A percentile compares a stretch with the other conserved stretches of the same genome.
Conservation (phyloP, 805 yeast species). For the Pichia californica region DNA sequence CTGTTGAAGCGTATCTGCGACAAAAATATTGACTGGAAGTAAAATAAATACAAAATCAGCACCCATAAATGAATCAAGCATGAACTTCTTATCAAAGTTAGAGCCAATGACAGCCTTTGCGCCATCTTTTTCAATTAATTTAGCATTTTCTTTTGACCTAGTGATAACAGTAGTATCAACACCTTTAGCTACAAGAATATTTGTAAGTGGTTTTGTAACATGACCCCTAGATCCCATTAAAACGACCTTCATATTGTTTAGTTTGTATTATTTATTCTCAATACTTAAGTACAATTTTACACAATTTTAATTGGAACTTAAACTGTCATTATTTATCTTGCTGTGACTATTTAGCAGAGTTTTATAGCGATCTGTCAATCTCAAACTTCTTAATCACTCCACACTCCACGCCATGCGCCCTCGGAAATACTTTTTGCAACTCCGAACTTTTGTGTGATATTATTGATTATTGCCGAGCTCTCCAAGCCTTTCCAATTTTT, state of each 20-base stretch:
- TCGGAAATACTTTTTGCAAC: too few species aligned
- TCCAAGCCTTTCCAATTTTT: too few species aligned
- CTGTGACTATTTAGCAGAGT: too few species aligned
- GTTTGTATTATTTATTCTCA: too few species aligned
- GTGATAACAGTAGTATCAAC: not conserved
- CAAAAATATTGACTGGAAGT: not conserved
- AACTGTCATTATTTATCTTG: too few species aligned
- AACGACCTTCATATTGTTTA: conserved; percentile 1
- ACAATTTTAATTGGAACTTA: too few species aligned
- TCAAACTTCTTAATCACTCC: too few species aligned
- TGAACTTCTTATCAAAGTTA: not conserved
- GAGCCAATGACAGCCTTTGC: conserved; percentile 2
- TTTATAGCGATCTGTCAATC: too few species aligned
- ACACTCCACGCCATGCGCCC: too few species aligned
- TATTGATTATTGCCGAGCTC: too few species aligned
- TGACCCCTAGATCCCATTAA: conserved; percentile 1
- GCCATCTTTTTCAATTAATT: not conserved
- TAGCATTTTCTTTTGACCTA: not conserved
- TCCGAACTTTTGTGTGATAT: too few species aligned
- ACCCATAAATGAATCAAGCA: not conserved
- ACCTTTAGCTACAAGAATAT: not conserved
- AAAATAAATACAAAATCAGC: not conserved
- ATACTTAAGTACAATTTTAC: too few species aligned
- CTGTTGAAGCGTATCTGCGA: not conserved
- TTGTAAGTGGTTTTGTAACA: not conserved